Evolutionary conservation across 306 rosid species (phyloP).

Genomic region (Ziziphus jujuba): DNA sequence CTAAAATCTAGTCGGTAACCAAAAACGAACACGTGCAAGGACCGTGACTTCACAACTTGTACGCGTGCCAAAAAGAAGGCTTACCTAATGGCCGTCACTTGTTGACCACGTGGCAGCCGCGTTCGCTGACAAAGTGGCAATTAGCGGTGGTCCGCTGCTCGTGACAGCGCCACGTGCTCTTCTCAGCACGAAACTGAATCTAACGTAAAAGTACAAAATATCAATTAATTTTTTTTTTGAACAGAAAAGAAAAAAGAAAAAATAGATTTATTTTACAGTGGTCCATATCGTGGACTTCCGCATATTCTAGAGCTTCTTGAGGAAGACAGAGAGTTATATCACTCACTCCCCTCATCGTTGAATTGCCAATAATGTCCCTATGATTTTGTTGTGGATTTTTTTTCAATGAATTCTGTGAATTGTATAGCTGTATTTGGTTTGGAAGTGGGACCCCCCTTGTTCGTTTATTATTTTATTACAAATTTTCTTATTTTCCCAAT

Average conservation of each 20-base stretch:
- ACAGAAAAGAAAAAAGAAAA: not conserved
- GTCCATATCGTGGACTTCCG: constrained; percentile 24
- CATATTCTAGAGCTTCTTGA: not conserved
- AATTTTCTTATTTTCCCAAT: too few relatives aligned
- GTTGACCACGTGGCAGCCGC: constrained; percentile 43
- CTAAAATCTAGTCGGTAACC: not conserved
- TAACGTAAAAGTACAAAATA: constrained; percentile 33
- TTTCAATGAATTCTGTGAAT: not conserved
- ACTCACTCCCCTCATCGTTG: not conserved
- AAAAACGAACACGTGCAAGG: constrained; percentile 1
- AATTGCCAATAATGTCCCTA: constrained; percentile 15
- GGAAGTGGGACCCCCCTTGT: too few relatives aligned
- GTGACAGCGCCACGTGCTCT: constrained; percentile 22
- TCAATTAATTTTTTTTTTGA: not conserved
- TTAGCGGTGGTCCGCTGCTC: not conserved
- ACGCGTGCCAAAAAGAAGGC: constrained; percentile 6
- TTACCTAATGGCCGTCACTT: constrained; percentile 27
- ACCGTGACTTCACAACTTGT: not conserved
- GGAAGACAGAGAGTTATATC: not conserved
- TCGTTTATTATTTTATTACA: too few relatives aligned
- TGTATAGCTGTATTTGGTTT: not conserved
- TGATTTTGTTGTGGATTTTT: not conserved
- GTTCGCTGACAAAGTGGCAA: constrained; percentile 23
- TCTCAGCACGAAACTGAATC: constrained; percentile 30
- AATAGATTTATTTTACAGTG: constrained; percentile 7